Evolutionary conservation across 2,329 filamentous ascomycete genomes (phyloP), one percentile per base, ranked within the genome.

Genomic region (Bipolaris cookei): DNA sequence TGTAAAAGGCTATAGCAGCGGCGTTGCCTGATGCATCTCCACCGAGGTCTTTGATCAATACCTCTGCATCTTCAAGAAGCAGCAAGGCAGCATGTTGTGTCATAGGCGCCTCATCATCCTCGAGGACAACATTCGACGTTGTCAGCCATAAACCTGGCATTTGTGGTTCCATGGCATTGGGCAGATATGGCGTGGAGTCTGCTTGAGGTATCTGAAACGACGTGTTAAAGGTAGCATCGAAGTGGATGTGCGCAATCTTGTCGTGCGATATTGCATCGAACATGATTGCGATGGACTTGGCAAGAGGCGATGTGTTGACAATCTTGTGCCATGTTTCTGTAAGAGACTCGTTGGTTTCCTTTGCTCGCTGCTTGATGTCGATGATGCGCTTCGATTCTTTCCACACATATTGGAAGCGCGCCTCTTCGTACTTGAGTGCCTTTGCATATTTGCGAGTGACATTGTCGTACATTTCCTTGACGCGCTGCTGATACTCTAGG

Each of bases 391-490:
- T 92, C 2, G 91, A 91, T 73, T 99, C 92, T 69, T 89, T 90
- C 87, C 91, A 95, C 4, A 99, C 90, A 74, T 97, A 98, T 66
- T 93, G 90, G 54, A 88, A 90, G 58, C 90, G 89, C 64, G 93
- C 90, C 77, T 99, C 94, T 73, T 93, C 93, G 77, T 94, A 95
- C 73, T 95, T 96, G 72, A 97, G 86, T 3, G 91, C 91, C 79
- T 94, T 96, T 72, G 92, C 93, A 67, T 97, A 88, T 77, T 96
- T 96, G 76, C 93, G 95, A 62, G 93, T 89, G 37, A 98, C 89
- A 73, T 97, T 90, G 51, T 90, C 84, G 74, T 97, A 97, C 72
- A 97, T 88, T 62, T 96, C 90, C 41, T 89, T 85, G 43, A 96
- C 81, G 11, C 85, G 81, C 70, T 81, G 82, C 54, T 90, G 90